A percentile compares a stretch with the other conserved stretches of the same genome.
These are phyloP conservation scores for Magnolia sinica DNA, from an alignment of 164 flowering plant species.

Conservation along the genomic window DNA sequence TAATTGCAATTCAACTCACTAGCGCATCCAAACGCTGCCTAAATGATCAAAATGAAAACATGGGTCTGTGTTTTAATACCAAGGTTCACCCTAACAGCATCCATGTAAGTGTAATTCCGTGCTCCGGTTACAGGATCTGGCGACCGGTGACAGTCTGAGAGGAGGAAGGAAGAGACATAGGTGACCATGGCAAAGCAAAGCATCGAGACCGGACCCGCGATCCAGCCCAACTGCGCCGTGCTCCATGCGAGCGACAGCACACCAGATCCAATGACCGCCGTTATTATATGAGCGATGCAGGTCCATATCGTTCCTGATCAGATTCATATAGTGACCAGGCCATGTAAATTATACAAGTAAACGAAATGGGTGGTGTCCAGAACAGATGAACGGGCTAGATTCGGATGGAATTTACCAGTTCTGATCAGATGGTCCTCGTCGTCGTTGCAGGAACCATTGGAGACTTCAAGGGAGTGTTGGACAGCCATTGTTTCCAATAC, in stretches of 20 bases:
- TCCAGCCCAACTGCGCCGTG: constrained; percentile 73
- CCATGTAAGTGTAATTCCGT: constrained; percentile 43
- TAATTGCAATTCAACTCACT: background rate
- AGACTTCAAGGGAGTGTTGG: constrained; percentile 20
- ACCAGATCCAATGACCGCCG: constrained; percentile 82
- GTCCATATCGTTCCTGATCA: constrained; percentile 61
- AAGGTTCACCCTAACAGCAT: constrained; percentile 52
- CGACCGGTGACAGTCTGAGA: constrained; percentile 50
- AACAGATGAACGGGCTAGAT: background rate
- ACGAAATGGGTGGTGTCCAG: background rate
- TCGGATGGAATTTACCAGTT: constrained; percentile 27
- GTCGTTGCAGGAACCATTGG: constrained; percentile 15
- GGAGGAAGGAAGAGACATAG: constrained; percentile 38
- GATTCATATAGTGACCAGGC: constrained; percentile 6
- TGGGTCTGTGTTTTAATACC: constrained; percentile 33
- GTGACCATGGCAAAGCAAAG: constrained; percentile 54
- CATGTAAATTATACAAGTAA: constrained; percentile 6
- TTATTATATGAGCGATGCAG: constrained; percentile 69
- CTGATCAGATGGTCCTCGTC: constrained; percentile 34
- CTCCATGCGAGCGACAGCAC: constrained; percentile 82
- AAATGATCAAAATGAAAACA: background rate
- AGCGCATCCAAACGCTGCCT: background rate
- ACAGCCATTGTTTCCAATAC: constrained; percentile 27
- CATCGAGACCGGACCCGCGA: constrained; percentile 59
- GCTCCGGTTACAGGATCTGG: constrained; percentile 55